Evolutionary conservation across 176 grass and related monocot genomes (phyloP).

Genomic region (Oryza rufipogon): DNA sequence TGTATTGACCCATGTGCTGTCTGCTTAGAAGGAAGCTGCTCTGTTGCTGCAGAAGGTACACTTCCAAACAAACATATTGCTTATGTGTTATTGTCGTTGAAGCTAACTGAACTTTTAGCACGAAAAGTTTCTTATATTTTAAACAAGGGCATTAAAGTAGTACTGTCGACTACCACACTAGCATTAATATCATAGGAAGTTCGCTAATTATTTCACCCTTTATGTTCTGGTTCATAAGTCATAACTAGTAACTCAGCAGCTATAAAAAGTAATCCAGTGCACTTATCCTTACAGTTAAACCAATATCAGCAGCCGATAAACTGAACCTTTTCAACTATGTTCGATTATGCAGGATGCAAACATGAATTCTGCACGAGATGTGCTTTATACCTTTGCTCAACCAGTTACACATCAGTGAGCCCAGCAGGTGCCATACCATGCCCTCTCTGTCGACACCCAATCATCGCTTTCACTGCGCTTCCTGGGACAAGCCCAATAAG

Average conservation of each 20-base stretch:
- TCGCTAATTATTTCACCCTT: constrained; percentile 9
- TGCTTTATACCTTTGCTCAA: constrained; percentile 88
- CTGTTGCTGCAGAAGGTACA: constrained; percentile 81
- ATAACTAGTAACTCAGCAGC: constrained; percentile 5
- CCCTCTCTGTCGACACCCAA: constrained; percentile 80
- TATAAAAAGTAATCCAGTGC: background rate
- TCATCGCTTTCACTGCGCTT: constrained; percentile 64
- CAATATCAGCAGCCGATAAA: background rate
- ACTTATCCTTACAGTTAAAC: background rate
- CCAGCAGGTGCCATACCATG: constrained; percentile 80
- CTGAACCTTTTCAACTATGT: constrained; percentile 8
- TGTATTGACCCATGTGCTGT: constrained; percentile 91
- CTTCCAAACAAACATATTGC: constrained; percentile 7
- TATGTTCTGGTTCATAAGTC: constrained; percentile 22
- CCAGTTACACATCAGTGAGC: constrained; percentile 59
- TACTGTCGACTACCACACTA: background rate
- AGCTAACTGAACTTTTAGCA: background rate
- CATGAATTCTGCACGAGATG: constrained; percentile 99
- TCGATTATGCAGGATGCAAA: constrained; percentile 67
- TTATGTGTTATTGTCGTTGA: background rate
- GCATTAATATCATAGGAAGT: constrained; percentile 8
- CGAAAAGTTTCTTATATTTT: background rate
- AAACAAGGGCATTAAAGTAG: background rate
- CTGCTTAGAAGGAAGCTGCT: constrained; percentile 88
- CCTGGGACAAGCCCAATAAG: constrained; percentile 68